Evolutionary conservation across 2,329 filamentous ascomycete genomes (phyloP), one percentile per base, ranked within the genome.

Genomic region (Gaeumannomyces tritici): DNA sequence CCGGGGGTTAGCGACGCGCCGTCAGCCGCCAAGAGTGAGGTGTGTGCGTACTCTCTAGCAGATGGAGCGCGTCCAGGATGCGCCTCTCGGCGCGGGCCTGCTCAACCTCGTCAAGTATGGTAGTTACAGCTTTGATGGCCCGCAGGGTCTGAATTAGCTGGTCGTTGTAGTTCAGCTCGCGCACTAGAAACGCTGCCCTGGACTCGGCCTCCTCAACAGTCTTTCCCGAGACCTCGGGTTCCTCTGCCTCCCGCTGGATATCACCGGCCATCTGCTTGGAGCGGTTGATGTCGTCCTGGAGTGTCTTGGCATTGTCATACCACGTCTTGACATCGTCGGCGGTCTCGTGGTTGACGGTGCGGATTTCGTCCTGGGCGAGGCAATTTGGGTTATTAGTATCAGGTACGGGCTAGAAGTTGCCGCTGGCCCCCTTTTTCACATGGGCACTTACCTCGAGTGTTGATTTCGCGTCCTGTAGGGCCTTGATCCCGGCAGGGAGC

Each of bases 251-350:
- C 57, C 87, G 83, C 6, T 93, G 83, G 63, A 98, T 96, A 63
- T 92, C 87, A 69, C 87, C 87, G 27, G 93, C 92, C 47, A 92
- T 87, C 21, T 84, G 82, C 69, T 91, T 88, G 28, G 91, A 93
- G 58, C 85, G 84, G 69, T 90, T 85, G 66, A 97, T 93, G 71
- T 97, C 93, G 65, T 88, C 84, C 73, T 96, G 91, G 9, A 97
- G 83, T 61, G 88, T 85, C 74, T 91, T 91, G 59, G 93, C 91
- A 73, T 95, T 91, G 61, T 81, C 77, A 63, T 96, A 90, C 93
- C 93, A 98, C 61, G 87, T 84, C 70, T 91, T 89, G 60, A 96
- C 89, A 69, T 96, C 89, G 54, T 87, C 84, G 63, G 88, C 89
- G 24, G 87, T 89, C 67, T 91, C 86, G 70, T 86, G 84, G 74